These are phyloP conservation scores for Fusarium caatingaense DNA, from an alignment of 2,329 filamentous ascomycete genomes.

Conservation along the genomic window DNA sequence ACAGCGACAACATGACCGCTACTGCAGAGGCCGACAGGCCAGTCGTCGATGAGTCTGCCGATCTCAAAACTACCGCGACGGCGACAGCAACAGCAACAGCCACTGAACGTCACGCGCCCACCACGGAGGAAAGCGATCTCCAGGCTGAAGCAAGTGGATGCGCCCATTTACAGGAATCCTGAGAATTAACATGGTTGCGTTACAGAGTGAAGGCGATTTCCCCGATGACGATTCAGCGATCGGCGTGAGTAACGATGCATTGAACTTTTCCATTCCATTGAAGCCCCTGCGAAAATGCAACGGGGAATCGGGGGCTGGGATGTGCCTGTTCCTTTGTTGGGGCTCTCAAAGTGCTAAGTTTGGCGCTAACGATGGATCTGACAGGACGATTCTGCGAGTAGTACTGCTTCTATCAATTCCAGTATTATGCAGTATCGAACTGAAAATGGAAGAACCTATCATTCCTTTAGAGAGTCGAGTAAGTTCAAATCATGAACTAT, in stretches of 20 bases:
- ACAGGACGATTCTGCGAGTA: conserved; percentile 46
- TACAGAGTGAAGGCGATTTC: conserved; percentile 11
- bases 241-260: conserved; percentile 24
- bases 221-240: conserved; percentile 42
- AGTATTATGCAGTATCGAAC: conserved; percentile 53
- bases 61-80: neutral
- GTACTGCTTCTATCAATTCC: conserved; percentile 50
- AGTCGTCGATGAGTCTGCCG: neutral
- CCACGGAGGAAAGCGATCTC: conserved; percentile 16
- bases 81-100: neutral
- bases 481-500: neutral
- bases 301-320: neutral
- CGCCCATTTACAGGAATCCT: too few species aligned
- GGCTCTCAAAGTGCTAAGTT: neutral
- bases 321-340: neutral
- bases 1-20: conserved; percentile 5
- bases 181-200: neutral
- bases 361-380: neutral
- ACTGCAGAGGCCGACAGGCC: neutral
- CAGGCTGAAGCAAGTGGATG: conserved; percentile 32
- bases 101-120: neutral
- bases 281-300: neutral
- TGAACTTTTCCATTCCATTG: neutral
- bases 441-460: conserved; percentile 55
- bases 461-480: conserved; percentile 50